Percentiles rank a stretch among this genome's conserved stretches.
phyloP scores from a whole-genome alignment of 2,329 filamentous ascomycete species.

The Cladosporium velox region DNA sequence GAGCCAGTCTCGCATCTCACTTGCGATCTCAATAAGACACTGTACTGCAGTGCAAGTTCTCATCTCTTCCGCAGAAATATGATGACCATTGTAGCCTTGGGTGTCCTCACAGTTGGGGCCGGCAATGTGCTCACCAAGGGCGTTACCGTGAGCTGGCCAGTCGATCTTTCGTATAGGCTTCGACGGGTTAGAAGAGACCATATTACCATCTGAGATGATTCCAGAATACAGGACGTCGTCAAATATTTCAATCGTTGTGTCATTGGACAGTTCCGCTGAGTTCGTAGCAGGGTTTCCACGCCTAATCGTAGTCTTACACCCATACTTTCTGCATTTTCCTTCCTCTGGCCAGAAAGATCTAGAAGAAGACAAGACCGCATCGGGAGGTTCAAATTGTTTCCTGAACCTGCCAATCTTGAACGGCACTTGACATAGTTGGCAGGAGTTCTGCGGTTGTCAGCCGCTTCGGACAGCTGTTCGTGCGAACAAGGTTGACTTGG shows the following conservation, averaged over 20 bases:
- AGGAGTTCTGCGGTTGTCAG: not conserved
- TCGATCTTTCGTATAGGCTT: not conserved
- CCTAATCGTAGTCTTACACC: not conserved
- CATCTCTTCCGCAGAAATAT: slow-evolving; percentile 24
- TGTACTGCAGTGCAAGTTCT: slow-evolving; percentile 19
- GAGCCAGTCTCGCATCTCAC: not conserved
- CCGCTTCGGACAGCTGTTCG: not conserved
- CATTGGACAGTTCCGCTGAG: not conserved
- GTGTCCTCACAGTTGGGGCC: not conserved
- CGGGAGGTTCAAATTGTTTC: not conserved
- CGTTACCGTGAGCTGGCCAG: not conserved
- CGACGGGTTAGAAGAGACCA: not conserved
- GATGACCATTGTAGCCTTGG: slow-evolving; percentile 16
- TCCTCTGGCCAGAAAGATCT: not conserved
- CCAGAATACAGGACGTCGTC: not conserved
- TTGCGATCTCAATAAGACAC: slow-evolving; percentile 20
- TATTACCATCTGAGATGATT: not conserved
- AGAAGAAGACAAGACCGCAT: not conserved
- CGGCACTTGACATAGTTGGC: not conserved
- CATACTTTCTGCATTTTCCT: not conserved
- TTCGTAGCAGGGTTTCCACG: not conserved
- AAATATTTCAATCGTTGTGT: not conserved
- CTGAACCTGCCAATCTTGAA: not conserved
- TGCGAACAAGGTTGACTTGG: not conserved
- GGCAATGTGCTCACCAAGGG: not conserved